Evolutionary conservation across 2,329 filamentous ascomycete species (phyloP), one percentile per base, ranked within the genome.

Genomic region (Helotiales sp.): DNA sequence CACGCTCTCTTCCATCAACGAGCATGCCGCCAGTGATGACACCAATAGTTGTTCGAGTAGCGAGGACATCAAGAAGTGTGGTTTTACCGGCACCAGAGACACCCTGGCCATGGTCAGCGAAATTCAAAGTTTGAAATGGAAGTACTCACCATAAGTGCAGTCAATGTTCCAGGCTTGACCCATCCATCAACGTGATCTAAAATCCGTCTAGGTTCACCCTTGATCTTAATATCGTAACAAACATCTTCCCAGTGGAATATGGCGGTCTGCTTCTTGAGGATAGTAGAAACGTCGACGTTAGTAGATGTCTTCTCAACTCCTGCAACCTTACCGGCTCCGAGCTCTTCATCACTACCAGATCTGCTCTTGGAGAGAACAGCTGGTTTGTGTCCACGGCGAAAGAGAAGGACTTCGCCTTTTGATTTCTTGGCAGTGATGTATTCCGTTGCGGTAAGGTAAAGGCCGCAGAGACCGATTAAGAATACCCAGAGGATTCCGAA

Each of bases 11-110:
- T n/a, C 87, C 87, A 69, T 89, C 84, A 7, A 89, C 86, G 84
- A 77, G 78, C 89, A 97, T 96, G 72, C 95, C 91, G 60, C 94
- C 94, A 4, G 87, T 88, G 60, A 97, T 92, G 8, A 97, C 90
- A 80, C 94, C 94, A 89, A 96, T 95, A 0, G 92, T 93, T 4
- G 91, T 91, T 77, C 94, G 90, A 61, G 85, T 81, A 0, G 93
- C 93, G 34, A 97, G 84, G 2, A 93, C 91, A 77, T 96, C 93
- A 6, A 96, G 82, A 2, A 97, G 84, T 0, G 93, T 96, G 0
- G 93, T 96, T 79, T 96, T 96, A 61, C 93, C 93, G 17, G 93
- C 93, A 92, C 57, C 89, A 77, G 67, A 64, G 22, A 71, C 68
- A 32, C 74, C 73, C 72, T 73, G 22, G 1, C 20, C 20, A 37